These are phyloP conservation scores for Oryza longistaminata DNA, from an alignment of 176 grass and related monocot genomes.

Conservation along the genomic window DNA sequence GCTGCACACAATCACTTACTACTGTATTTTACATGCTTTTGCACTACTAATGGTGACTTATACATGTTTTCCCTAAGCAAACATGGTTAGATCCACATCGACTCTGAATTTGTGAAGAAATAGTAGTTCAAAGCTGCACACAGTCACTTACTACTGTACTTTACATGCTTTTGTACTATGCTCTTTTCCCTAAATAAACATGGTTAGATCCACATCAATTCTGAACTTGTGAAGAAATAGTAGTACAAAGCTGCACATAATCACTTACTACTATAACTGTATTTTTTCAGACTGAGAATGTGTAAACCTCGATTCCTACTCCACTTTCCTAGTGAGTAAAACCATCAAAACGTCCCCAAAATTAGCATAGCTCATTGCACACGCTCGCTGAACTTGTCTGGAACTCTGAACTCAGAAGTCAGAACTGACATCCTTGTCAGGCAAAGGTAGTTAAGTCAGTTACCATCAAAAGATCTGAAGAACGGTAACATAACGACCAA, in stretches of 20 bases:
- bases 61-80: background rate
- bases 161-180: background rate
- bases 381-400: background rate
- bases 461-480: background rate
- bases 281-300: too few species aligned
- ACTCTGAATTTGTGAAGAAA: too few species aligned
- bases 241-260: background rate
- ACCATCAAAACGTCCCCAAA: background rate
- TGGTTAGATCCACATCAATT: background rate
- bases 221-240: too few species aligned
- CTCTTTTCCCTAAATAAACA: background rate
- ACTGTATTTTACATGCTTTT: too few species aligned
- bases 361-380: background rate
- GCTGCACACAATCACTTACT: background rate
- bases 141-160: too few species aligned
- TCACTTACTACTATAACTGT: too few species aligned
- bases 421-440: slow-evolving; percentile 8
- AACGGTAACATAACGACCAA: background rate
- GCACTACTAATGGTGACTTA: background rate
- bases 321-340: background rate
- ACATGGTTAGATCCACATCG: background rate
- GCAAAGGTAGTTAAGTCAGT: background rate
- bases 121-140: background rate
- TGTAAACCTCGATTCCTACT: background rate
- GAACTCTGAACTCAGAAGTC: background rate